Evolutionary conservation across 495 filamentous ascomycete genomes (phyloP).

Genomic region (Penicillium macrosclerotiorum): DNA sequence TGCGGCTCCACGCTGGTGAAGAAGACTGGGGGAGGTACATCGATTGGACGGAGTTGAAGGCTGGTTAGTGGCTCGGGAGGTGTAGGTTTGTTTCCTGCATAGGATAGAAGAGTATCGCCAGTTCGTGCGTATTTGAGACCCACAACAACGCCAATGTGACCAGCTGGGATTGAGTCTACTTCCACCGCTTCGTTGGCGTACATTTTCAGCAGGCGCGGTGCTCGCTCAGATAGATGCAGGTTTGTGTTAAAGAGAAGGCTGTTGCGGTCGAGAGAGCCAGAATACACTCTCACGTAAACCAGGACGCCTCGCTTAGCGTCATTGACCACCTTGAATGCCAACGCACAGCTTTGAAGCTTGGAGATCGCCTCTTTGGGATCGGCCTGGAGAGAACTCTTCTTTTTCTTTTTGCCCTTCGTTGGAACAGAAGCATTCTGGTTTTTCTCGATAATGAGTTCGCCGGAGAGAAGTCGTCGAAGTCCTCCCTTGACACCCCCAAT

Average conservation of each 20-base stretch:
- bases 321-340: conserved; percentile 97
- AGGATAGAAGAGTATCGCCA: conserved; percentile 85
- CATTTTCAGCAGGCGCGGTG: conserved; percentile 82
- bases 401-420: conserved; percentile 45
- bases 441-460: conserved; percentile 45
- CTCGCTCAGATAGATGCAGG: conserved; percentile 76
- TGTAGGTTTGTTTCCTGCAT: conserved; percentile 56
- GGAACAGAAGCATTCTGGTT: conserved; percentile 33
- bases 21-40: conserved; percentile 91
- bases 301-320: conserved; percentile 82
- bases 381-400: conserved; percentile 24
- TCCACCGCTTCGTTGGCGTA: conserved; percentile 87
- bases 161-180: conserved; percentile 71
- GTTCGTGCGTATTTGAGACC: conserved; percentile 89
- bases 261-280: conserved; percentile 72
- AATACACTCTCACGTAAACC: conserved; percentile 91
- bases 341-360: conserved; percentile 71
- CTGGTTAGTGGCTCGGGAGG: conserved; percentile 68
- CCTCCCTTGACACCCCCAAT: conserved; percentile 53
- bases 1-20: conserved; percentile 90
- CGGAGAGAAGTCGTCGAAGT: conserved; percentile 51
- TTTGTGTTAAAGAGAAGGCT: conserved; percentile 84
- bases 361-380: conserved; percentile 56
- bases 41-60: conserved; percentile 82
- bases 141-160: conserved; percentile 94